Evolutionary conservation across 2,329 filamentous ascomycete genomes (phyloP), one percentile per base, ranked within the genome.

Genomic region (Alternaria triticina): DNA sequence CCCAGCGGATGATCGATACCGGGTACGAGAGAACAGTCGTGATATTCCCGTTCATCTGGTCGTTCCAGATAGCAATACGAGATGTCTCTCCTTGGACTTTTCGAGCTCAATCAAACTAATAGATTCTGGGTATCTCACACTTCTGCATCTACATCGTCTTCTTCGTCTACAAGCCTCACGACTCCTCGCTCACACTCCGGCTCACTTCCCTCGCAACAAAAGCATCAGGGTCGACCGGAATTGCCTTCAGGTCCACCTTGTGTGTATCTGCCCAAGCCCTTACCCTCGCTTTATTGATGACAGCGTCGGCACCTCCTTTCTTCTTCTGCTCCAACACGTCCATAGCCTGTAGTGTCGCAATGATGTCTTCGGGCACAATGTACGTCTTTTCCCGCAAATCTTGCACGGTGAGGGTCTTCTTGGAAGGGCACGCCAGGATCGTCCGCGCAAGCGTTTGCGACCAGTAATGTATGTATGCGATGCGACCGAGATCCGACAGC

Each of bases 391-490:
- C 83, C 57, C 92, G 92, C 73, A 95, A 90, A 61, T 91, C 87
- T 51, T 89, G 86, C 11, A 97, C 83, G 11, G 90, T 90, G 57
- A 94, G 80, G 43, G 78, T 82, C 70, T 84, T 84, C 69, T 82
- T 85, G 12, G 79, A 74, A 6, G 77, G 80, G 49, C 79, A 79
- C 9, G 77, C 66, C n/a, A 87, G 76, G 25, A 89, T 79, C 59
- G 82, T 92, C n/a, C 93, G 86, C 6, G 90, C 90, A 65, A 97
- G 89, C 70, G 96, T 92, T 46, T 91, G 90, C 1, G 90, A 89
- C 95, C 95, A 98, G 80, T 92, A 97, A 6, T 91, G 86, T 70
- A 87, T 86, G 81, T 98, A 98, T 4, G 93, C 93, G 74, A 89
- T 91, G 70, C 88, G 88, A 1, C 95, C 95, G 51, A 97, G 86